phyloP scores from a whole-genome alignment of 73 alveolate species.

The Paramecium caudatum region DNA sequence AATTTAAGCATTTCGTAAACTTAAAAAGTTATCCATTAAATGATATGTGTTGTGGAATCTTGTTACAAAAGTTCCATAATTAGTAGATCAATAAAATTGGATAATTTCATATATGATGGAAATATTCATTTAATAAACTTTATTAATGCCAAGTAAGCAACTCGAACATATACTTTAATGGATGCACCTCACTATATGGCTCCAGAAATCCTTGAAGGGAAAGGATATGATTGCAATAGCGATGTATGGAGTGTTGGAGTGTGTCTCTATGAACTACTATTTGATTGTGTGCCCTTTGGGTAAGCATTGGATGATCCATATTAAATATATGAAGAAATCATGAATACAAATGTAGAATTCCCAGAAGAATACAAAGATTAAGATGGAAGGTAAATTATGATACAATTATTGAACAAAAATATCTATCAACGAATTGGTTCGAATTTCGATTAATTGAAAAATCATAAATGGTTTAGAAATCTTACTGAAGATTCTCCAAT shows the following conservation, averaged over 20 bases:
- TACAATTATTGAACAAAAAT: background rate
- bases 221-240: slow-evolving; percentile 88
- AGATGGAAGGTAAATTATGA: background rate
- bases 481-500: too few species aligned
- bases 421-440: slow-evolving; percentile 17
- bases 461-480: slow-evolving; percentile 12
- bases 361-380: slow-evolving; percentile 6
- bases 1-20: background rate
- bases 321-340: slow-evolving; percentile 7
- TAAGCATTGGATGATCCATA: slow-evolving; percentile 33
- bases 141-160: background rate
- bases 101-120: background rate
- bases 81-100: slow-evolving; percentile 13
- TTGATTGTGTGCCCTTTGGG: slow-evolving; percentile 11
- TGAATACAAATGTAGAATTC: background rate
- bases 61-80: background rate
- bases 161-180: background rate
- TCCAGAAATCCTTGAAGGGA: slow-evolving; percentile 90
- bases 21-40: background rate
- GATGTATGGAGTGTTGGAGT: slow-evolving; percentile 97
- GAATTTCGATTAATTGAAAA: slow-evolving; percentile 16
- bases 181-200: slow-evolving; percentile 77
- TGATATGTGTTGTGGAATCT: background rate
- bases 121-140: background rate
- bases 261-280: slow-evolving; percentile 84